Percentiles rank a stretch among this genome's conserved stretches.
Conservation (phyloP, 176 grass and related monocot genomes). For the Pontederia paniculata region DNA sequence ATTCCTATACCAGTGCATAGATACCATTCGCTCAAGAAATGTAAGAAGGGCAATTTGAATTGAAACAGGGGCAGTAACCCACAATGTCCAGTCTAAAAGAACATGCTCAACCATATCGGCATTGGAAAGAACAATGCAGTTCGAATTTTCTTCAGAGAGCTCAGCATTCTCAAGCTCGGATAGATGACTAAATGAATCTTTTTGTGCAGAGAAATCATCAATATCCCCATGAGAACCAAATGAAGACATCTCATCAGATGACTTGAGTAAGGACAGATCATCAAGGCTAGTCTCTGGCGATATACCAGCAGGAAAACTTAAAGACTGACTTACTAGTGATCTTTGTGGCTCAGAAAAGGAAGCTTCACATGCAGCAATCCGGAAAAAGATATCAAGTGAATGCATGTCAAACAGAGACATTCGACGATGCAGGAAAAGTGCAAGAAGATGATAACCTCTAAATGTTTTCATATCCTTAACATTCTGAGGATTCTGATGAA, state of each 20-base stretch:
- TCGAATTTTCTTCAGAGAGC: slow-evolving; percentile 62
- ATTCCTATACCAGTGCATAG: slow-evolving; percentile 96
- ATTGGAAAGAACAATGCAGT: slow-evolving; percentile 95
- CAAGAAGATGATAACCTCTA: slow-evolving; percentile 89
- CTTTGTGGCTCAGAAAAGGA: slow-evolving; percentile 86
- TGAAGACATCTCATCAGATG: slow-evolving; percentile 74
- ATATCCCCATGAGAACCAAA: slow-evolving; percentile 82
- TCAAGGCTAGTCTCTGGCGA: slow-evolving; percentile 64
- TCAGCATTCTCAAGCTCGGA: slow-evolving; percentile 91
- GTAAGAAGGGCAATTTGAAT: slow-evolving; percentile 93
- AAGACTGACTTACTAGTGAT: slow-evolving; percentile 49
- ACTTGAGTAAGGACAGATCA: slow-evolving; percentile 78
- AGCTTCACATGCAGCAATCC: slow-evolving; percentile 97
- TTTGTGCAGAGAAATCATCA: slow-evolving; percentile 64
- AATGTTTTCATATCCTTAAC: slow-evolving; percentile 87
- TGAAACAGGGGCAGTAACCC: slow-evolving; percentile 84
- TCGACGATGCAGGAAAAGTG: slow-evolving; percentile 74
- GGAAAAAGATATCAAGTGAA: slow-evolving; percentile 95
- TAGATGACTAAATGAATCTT: slow-evolving; percentile 92
- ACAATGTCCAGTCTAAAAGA: slow-evolving; percentile 96
- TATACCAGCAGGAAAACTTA: slow-evolving; percentile 53
- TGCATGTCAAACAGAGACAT: slow-evolving; percentile 98
- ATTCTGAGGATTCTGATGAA: slow-evolving; percentile 87
- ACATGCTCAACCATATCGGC: slow-evolving; percentile 99
- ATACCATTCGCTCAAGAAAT: slow-evolving; percentile 99